These are phyloP conservation scores for Talaromyces sp. DNA, from an alignment of 2,329 filamentous ascomycete genomes.

Conservation along the genomic window DNA sequence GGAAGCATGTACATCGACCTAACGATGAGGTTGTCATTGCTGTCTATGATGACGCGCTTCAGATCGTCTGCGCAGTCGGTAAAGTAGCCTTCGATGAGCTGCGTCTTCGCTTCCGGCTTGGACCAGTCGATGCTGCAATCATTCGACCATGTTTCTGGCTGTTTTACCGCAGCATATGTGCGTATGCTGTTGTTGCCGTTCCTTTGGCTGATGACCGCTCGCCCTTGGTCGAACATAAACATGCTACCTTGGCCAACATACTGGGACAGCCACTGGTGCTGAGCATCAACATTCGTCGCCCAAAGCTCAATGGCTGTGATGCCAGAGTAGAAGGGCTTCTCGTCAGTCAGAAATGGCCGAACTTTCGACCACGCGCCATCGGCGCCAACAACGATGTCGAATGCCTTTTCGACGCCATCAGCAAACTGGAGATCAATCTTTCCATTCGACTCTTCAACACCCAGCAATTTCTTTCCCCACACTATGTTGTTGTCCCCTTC, in stretches of 20 bases:
- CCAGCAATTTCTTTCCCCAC: too few relatives aligned
- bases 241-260: constrained; percentile 4
- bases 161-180: constrained; percentile 33
- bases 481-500: too few relatives aligned
- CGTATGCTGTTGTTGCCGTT: constrained; percentile 48
- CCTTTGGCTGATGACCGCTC: constrained; percentile 37
- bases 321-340: background rate
- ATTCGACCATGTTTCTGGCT: constrained; percentile 35
- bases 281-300: background rate
- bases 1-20: constrained; percentile 5
- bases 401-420: background rate
- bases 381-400: constrained; percentile 3
- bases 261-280: background rate
- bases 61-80: constrained; percentile 42
- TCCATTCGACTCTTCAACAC: too few relatives aligned
- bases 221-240: background rate
- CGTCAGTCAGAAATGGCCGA: constrained; percentile 1
- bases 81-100: constrained; percentile 35
- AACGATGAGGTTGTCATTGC: constrained; percentile 34
- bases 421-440: too few relatives aligned
- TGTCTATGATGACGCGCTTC: constrained; percentile 35
- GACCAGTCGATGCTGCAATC: constrained; percentile 44
- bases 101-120: constrained; percentile 35
- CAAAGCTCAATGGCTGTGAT: constrained; percentile 3
- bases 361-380: constrained; percentile 4